These are phyloP conservation scores for Theileria equi DNA, from an alignment of 169 alveolate genomes.

Conservation along the genomic window DNA sequence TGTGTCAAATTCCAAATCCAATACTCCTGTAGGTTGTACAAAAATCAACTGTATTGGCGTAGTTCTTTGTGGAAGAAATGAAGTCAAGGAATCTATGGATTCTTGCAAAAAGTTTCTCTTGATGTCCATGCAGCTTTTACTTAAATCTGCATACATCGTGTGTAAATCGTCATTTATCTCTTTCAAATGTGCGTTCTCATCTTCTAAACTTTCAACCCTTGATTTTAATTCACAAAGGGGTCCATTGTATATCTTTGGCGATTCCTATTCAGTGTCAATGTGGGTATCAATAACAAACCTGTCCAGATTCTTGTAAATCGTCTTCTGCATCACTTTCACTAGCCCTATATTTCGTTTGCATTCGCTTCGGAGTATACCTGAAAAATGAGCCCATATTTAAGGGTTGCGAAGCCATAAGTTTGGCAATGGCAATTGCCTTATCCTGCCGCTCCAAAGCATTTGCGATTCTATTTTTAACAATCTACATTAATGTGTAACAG, in stretches of 20 bases:
- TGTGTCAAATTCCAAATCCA: constrained; percentile 46
- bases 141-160: constrained; percentile 59
- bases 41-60: constrained; percentile 54
- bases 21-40: constrained; percentile 62
- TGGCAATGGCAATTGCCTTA: constrained; percentile 55
- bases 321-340: not conserved
- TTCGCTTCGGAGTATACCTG: no score
- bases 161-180: constrained; percentile 54
- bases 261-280: not conserved
- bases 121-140: constrained; percentile 20
- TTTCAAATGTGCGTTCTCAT: constrained; percentile 55
- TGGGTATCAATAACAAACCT: not conserved
- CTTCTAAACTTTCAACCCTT: constrained; percentile 37
- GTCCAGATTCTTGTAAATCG: not conserved
- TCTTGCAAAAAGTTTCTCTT: constrained; percentile 35
- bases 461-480: constrained; percentile 28
- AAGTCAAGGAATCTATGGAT: constrained; percentile 31
- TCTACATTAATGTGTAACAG: not conserved
- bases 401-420: constrained; percentile 35
- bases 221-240: constrained; percentile 14
- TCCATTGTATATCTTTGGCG: not conserved
- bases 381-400: not conserved
- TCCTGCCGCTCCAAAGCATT: constrained; percentile 56
- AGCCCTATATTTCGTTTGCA: no score
- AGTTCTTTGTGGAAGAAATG: constrained; percentile 14